Conservation (phyloP, 495 filamentous ascomycete species). For the Penicillium desertorum region DNA sequence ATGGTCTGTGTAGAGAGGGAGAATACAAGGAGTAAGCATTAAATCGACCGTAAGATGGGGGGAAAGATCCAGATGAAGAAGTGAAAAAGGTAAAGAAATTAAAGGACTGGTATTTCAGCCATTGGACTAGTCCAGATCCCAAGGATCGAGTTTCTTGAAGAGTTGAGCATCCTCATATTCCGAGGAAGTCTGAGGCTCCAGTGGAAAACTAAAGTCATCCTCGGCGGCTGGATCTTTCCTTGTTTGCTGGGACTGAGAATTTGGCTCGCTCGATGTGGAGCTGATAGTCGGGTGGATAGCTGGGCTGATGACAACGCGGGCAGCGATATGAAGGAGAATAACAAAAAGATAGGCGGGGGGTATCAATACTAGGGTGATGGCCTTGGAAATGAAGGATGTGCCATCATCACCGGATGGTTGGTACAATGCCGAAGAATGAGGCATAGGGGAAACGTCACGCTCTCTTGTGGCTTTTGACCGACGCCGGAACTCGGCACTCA, state of each 20-base stretch:
- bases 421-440: slow-evolving; percentile 64
- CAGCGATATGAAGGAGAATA: slow-evolving; percentile 76
- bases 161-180: slow-evolving; percentile 28
- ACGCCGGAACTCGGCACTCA: slow-evolving; percentile 50
- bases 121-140: slow-evolving; percentile 32
- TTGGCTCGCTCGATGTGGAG: slow-evolving; percentile 19
- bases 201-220: slow-evolving; percentile 46
- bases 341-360: slow-evolving; percentile 73
- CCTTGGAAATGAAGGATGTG: slow-evolving; percentile 68
- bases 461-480: slow-evolving; percentile 54
- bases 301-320: slow-evolving; percentile 63
- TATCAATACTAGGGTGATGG: slow-evolving; percentile 68
- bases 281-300: slow-evolving; percentile 21
- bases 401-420: slow-evolving; percentile 58
- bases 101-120: not conserved
- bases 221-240: slow-evolving; percentile 15
- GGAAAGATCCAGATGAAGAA: slow-evolving; percentile 13
- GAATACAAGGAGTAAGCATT: slow-evolving; percentile 18
- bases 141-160: slow-evolving; percentile 29
- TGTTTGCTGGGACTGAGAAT: slow-evolving; percentile 3
- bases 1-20: slow-evolving; percentile 3
- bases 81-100: not conserved
- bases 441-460: slow-evolving; percentile 68
- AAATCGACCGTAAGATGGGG: slow-evolving; percentile 15
- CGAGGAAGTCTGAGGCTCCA: slow-evolving; percentile 38